Evolutionary conservation across 2,329 filamentous ascomycete genomes (phyloP), one percentile per base, ranked within the genome.

Genomic region (Fusarium hainanense): DNA sequence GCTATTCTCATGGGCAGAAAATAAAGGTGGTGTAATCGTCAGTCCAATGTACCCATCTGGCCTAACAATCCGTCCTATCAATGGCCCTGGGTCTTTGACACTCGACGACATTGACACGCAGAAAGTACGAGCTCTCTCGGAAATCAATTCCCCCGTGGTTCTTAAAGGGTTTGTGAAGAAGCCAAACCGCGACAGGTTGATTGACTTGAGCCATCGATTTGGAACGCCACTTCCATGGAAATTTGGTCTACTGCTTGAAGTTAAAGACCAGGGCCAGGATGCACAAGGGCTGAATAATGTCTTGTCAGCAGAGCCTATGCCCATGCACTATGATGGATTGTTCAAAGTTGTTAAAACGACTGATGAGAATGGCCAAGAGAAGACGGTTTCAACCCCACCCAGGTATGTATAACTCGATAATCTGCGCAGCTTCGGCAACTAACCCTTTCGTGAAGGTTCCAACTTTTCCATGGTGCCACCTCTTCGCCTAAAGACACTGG

Each of bases 271-370:
- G 3, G 84, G 83, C 0, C 74, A 76, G 2, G 79, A 84, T 8
- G 79, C 81, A 1, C 76, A 79, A 13, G 80, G 82, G 1, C 75
- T 83, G 21, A 88, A 87, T 66, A 87, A 87, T 42, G 84, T 88
- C 4, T 78, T 86, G 3, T 86, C 84, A 0, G 80, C 82, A 3
- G 85, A 87, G 61, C 83, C 83, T 65, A 87, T 88, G 85, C 86
- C 87, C 0, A 86, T 87, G 74, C 86, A 88, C 67, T 88, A 83
- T 40, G 86, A 88, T 51, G 87, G 86, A 0, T 76, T 88, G 28
- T 88, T 88, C 79, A 88, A 87, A 70, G 84, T 85, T 0, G 79
- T 80, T 12, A 83, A 83, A 54, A 72, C 79, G 21, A 74, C 59
- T 0, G 76, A 82, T 3, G 77, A 78, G 4, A 41, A 80, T 2